Base-by-base conservation (phyloP, 129 eudicot genomes). In the Calendula officinalis region DNA sequence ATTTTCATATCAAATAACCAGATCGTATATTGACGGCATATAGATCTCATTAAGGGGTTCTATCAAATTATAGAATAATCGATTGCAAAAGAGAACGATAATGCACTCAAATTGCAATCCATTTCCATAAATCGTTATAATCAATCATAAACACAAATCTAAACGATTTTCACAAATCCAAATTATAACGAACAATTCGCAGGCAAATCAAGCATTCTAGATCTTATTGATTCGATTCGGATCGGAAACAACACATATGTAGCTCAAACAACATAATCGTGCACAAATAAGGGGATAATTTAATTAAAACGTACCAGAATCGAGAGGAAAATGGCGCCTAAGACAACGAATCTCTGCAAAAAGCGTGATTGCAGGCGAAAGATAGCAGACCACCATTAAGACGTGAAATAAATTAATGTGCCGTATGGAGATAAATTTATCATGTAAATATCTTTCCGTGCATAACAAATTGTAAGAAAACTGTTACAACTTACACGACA, bases 261-360 rank as follows among this genome's bases (percentile, higher is more conserved):
- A 56, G 45, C 34, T 57, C 40, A 49, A 22, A 59, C 30, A 49
- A 3, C 53, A 49, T 10, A 50, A 71, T 22, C 30, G 30, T 71
- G 67, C 61, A 53, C 7, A 44, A 48, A 8, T 3, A 30, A 27
- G 41, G 42, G 16, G 61, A 27, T 12, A 34, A 54, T 14, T 8
- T 6, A 22, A 5, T 48, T 22, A 39, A 52, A 8, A 9, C 56
- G 38, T 68, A 68, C 73, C 65, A 10, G 57, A 56, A 56, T 55
- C 3, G 64, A 52, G 57, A 62, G 56, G 33, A 53, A 71, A 32
- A 52, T 62, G 70, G 56, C 64, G 64, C 64, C 70, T 62, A 62
- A 62, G 64, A 51, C 44, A 51, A 51, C 70, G 64, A 56, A 62
- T 53, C 56, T 46, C 12, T 22, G 30, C 2, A 22, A 22, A 22